These are phyloP conservation scores for Perilla frutescens DNA, from an alignment of 257 asterid genomes.

Conservation along the genomic window DNA sequence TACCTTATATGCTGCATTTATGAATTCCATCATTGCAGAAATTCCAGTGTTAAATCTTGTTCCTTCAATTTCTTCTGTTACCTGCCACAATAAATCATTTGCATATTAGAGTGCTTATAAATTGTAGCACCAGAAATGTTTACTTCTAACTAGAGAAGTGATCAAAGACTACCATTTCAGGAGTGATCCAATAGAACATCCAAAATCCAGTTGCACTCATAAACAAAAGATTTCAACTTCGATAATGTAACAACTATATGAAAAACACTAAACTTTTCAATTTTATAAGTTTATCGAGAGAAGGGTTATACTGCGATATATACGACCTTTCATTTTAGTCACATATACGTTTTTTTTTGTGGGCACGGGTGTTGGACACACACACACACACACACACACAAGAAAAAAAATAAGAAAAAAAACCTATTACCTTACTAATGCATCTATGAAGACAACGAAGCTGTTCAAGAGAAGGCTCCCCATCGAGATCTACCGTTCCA, in stretches of 20 bases:
- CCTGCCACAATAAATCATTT: conserved; percentile 50
- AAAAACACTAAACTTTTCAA: neutral
- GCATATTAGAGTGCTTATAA: conserved; percentile 1
- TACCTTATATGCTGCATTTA: conserved; percentile 93
- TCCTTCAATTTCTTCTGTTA: conserved; percentile 91
- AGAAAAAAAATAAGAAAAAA: neutral
- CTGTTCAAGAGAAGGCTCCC: conserved; percentile 82
- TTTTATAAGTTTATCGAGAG: conserved; percentile 11
- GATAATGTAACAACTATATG: neutral
- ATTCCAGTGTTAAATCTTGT: conserved; percentile 97
- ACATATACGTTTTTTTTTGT: neutral
- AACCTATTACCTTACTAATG: conserved; percentile 68
- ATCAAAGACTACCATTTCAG: neutral
- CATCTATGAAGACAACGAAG: conserved; percentile 83
- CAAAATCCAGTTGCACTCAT: neutral
- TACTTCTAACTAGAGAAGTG: neutral
- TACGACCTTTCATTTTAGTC: neutral
- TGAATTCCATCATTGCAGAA: conserved; percentile 99
- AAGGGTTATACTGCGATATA: neutral
- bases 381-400: too few relatives aligned
- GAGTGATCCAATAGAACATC: neutral
- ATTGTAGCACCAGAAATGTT: conserved; percentile 4
- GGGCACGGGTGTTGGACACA: conserved; percentile 1
- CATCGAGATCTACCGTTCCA: conserved; percentile 65
- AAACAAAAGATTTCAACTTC: conserved; percentile 1